These are phyloP conservation scores for Papilionanthe hybrid DNA, from an alignment of 116 monocot species.

Conservation along the genomic window DNA sequence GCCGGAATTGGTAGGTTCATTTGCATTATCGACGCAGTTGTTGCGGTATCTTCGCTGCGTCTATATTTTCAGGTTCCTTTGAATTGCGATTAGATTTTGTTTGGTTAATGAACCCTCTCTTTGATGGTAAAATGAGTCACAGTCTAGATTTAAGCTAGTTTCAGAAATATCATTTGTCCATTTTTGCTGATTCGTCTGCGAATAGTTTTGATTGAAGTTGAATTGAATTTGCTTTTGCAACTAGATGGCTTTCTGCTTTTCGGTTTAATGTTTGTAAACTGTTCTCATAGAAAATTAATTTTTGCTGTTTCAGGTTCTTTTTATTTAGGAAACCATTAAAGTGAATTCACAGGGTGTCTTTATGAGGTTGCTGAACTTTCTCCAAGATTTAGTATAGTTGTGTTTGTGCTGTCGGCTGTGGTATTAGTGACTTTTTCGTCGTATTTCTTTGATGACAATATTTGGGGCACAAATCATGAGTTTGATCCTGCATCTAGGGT, in stretches of 20 bases:
- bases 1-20: too few relatives aligned
- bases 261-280: not conserved
- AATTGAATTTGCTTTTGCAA: too few relatives aligned
- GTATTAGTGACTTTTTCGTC: conserved; percentile 28
- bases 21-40: too few relatives aligned
- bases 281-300: not conserved
- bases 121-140: not conserved
- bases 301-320: conserved; percentile 9
- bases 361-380: conserved; percentile 42
- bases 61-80: too few relatives aligned
- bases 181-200: not conserved
- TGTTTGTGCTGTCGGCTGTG: conserved; percentile 18
- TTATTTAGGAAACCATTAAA: not conserved
- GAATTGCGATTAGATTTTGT: not conserved
- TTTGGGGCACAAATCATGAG: conserved; percentile 13
- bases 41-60: too few relatives aligned
- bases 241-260: not conserved
- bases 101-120: not conserved
- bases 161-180: not conserved
- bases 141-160: too few relatives aligned
- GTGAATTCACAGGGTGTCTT: not conserved
- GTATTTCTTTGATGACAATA: conserved; percentile 21
- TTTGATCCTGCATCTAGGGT: conserved; percentile 2
- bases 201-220: not conserved
- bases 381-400: conserved; percentile 25